Evolutionary conservation across 208 protist genomes (phyloP).

Genomic region (Leishmania turanica): DNA sequence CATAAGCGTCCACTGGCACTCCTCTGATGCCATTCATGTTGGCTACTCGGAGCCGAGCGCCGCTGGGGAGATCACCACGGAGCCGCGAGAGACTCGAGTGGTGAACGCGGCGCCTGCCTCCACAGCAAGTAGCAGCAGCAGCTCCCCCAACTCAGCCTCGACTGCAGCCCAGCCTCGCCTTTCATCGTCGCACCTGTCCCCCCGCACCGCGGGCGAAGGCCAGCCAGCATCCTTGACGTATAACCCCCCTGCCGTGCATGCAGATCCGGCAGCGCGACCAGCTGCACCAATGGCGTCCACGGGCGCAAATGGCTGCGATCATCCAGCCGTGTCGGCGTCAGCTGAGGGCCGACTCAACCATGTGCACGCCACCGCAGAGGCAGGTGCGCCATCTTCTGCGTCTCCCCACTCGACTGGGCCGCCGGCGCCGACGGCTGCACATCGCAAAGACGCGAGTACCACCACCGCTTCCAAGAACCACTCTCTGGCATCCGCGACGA

Average conservation of each 20-base stretch:
- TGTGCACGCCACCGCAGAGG: neutral
- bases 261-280: conserved; percentile 7
- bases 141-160: neutral
- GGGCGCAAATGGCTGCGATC: neutral
- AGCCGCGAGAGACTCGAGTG: neutral
- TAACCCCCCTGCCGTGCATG: neutral
- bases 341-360: neutral
- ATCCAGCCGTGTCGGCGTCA: neutral
- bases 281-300: neutral
- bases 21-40: neutral
- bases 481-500: neutral
- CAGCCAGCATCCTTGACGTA: neutral
- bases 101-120: neutral
- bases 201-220: neutral
- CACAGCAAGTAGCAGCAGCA: conserved; percentile 2
- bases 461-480: neutral
- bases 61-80: neutral
- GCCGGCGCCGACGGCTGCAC: neutral
- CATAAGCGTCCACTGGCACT: neutral
- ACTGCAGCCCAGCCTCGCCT: neutral
- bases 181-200: neutral
- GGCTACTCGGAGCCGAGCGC: conserved; percentile 1
- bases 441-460: neutral
- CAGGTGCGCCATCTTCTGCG: neutral
- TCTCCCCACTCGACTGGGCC: neutral